A percentile compares a stretch with the other conserved stretches of the same genome.
These are phyloP conservation scores for Abortiporus biennis DNA, from an alignment of 1,284 basidiomycete genomes.

Conservation along the genomic window DNA sequence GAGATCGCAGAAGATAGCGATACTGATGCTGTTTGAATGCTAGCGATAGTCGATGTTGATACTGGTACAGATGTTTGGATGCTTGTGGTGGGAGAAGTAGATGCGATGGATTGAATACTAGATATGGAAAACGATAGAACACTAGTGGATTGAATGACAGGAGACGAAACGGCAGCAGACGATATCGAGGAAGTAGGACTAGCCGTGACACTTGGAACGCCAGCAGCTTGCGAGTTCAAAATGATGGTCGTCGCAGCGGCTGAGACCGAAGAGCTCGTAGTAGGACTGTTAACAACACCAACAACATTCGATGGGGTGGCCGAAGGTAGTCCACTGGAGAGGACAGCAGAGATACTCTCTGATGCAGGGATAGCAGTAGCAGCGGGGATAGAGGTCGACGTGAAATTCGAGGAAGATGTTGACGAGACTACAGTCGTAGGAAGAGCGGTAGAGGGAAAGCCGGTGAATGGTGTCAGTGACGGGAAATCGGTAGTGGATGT, in stretches of 20 bases:
- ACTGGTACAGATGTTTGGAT: too few relatives aligned
- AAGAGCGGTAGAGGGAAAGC: not conserved
- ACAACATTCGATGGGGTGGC: not conserved
- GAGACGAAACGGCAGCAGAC: too few relatives aligned
- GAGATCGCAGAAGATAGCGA: too few relatives aligned
- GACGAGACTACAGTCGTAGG: not conserved
- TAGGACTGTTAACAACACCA: not conserved
- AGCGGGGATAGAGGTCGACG: conserved; percentile 3
- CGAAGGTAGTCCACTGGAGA: conserved; percentile 6
- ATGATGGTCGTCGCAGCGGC: not conserved
- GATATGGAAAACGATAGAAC: too few relatives aligned
- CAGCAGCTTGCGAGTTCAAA: too few relatives aligned
- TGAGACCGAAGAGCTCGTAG: not conserved
- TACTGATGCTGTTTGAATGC: too few relatives aligned
- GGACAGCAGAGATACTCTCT: conserved; percentile 7
- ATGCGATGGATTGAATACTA: too few relatives aligned
- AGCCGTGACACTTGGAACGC: not conserved
- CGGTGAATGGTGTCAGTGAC: conserved; percentile 5
- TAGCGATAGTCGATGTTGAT: too few relatives aligned
- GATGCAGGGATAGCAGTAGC: conserved; percentile 6
- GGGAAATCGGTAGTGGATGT: conserved; percentile 4
- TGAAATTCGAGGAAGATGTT: not conserved
- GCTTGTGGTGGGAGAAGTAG: too few relatives aligned
- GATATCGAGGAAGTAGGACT: conserved; percentile 1
- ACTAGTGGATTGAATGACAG: too few relatives aligned